These are phyloP conservation scores for Jamesozyma piceae DNA, from an alignment of 805 yeast species.

Conservation along the genomic window DNA sequence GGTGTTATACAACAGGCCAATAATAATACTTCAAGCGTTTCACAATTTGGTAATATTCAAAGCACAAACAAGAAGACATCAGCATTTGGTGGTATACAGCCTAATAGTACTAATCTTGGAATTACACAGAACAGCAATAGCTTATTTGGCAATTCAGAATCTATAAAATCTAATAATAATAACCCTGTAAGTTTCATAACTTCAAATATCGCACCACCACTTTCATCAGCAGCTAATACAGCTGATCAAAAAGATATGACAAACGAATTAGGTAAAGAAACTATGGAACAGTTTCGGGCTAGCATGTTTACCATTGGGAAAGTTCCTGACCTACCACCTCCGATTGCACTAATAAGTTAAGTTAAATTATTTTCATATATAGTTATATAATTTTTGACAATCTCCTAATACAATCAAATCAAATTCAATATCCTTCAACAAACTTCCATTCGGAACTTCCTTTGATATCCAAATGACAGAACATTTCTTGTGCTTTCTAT, in stretches of 20 bases:
- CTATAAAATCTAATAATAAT: neutral
- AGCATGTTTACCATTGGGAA: constrained; percentile 44
- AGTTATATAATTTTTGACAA: constrained; percentile 38
- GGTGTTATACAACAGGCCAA: constrained; percentile 3
- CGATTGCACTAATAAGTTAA: constrained; percentile 32
- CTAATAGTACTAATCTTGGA: neutral
- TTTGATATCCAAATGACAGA: constrained; percentile 53
- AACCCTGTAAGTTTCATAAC: neutral
- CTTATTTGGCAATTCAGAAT: neutral
- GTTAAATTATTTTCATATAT: neutral
- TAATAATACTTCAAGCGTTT: constrained; percentile 1
- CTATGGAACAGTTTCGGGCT: constrained; percentile 41
- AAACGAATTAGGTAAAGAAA: constrained; percentile 36
- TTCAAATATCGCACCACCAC: too few species aligned
- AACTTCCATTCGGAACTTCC: constrained; percentile 44
- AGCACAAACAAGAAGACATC: neutral
- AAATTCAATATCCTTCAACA: constrained; percentile 39
- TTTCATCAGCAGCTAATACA: neutral
- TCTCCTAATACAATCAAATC: constrained; percentile 58
- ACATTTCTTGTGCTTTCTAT: constrained; percentile 37
- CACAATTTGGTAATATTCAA: constrained; percentile 6
- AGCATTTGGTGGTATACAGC: constrained; percentile 4
- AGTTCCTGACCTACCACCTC: constrained; percentile 70
- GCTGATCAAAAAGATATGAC: constrained; percentile 24
- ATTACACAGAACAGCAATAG: neutral